Conservation (phyloP, 2,329 filamentous ascomycete species). For the Botrytis fabae region DNA sequence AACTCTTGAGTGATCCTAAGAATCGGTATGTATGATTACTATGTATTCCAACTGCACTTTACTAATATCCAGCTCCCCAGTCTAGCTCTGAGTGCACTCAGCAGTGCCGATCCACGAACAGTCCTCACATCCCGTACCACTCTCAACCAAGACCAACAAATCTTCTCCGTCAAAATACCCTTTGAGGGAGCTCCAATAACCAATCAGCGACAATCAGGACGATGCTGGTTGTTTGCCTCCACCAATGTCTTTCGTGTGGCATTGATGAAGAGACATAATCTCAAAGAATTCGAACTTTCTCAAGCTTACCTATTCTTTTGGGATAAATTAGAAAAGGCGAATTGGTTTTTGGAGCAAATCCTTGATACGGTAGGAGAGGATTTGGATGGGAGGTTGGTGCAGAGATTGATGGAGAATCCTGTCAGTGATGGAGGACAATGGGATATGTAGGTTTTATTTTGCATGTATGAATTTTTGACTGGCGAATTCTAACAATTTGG, state of each 20-base stretch:
- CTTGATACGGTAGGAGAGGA: conserved; percentile 71
- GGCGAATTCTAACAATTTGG: not conserved
- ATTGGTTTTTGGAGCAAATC: conserved; percentile 84
- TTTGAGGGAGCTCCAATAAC: conserved; percentile 81
- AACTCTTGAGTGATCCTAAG: conserved; percentile 63
- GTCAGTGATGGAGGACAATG: conserved; percentile 84
- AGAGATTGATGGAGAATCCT: conserved; percentile 65
- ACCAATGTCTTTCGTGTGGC: conserved; percentile 93
- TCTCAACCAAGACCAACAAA: conserved; percentile 68
- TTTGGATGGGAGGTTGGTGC: conserved; percentile 71
- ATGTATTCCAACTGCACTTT: not conserved
- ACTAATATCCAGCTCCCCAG: conserved; percentile 44
- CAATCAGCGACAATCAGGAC: conserved; percentile 76
- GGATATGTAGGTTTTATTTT: conserved; percentile 59
- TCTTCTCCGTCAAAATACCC: conserved; percentile 81
- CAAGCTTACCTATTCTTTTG: conserved; percentile 89
- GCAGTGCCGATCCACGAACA: conserved; percentile 62
- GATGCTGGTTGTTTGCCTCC: conserved; percentile 90
- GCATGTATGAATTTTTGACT: not conserved
- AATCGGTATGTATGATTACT: conserved; percentile 51
- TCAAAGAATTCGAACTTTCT: conserved; percentile 79
- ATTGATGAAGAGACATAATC: conserved; percentile 78
- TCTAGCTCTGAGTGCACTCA: conserved; percentile 73
- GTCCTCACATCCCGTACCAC: conserved; percentile 65
- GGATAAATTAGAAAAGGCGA: conserved; percentile 91